Evolutionary conservation across 2,329 filamentous ascomycete genomes (phyloP).

Genomic region (Aspergillus nomiae): DNA sequence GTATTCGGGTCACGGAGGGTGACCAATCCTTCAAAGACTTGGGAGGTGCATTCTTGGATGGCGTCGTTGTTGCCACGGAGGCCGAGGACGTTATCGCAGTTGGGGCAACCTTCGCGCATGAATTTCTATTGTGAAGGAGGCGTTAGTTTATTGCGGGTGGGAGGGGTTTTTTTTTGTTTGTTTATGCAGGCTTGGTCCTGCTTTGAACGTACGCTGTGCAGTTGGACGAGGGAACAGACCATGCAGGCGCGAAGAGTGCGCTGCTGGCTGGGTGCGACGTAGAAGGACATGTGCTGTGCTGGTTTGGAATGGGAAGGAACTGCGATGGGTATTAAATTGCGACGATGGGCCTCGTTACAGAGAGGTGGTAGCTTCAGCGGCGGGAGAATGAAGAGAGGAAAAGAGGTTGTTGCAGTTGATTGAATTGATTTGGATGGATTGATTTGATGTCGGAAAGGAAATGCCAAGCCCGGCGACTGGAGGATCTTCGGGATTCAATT

Average conservation of each 20-base stretch:
- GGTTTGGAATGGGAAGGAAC: neutral
- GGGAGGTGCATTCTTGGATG: conserved; percentile 90
- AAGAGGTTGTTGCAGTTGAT: conserved; percentile 23
- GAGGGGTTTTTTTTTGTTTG: neutral
- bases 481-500: conserved; percentile 8
- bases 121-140: conserved; percentile 66
- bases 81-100: conserved; percentile 91
- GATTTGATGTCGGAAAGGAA: conserved; percentile 19
- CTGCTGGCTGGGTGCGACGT: conserved; percentile 72
- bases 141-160: neutral
- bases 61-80: conserved; percentile 76
- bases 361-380: neutral
- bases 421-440: conserved; percentile 20
- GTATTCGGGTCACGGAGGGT: conserved; percentile 76
- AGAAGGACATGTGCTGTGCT: conserved; percentile 54
- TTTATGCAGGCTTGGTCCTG: neutral
- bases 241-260: conserved; percentile 94
- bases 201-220: conserved; percentile 63
- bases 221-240: conserved; percentile 95
- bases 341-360: neutral
- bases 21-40: conserved; percentile 93
- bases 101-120: conserved; percentile 84
- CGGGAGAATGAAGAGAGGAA: neutral
- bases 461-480: conserved; percentile 33
- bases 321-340: neutral